These are phyloP conservation scores for Podaxis rugospora DNA, from an alignment of 768 basidiomycete species.

Conservation along the genomic window DNA sequence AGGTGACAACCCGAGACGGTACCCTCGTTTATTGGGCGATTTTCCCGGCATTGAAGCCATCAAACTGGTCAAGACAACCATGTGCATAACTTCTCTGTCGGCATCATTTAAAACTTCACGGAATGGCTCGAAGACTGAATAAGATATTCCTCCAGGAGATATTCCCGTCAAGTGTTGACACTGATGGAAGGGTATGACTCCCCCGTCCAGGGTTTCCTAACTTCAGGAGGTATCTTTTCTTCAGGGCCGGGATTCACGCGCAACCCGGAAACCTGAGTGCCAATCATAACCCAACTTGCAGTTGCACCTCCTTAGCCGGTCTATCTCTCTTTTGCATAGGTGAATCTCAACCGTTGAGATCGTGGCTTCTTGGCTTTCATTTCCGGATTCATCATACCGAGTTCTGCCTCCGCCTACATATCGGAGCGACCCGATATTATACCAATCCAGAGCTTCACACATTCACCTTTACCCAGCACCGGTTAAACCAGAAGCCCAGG, in stretches of 20 bases:
- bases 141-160: not conserved
- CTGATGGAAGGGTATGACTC: not conserved
- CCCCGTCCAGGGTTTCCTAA: not conserved
- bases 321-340: not conserved
- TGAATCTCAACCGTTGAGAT: not conserved
- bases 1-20: no score
- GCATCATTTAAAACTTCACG: not conserved
- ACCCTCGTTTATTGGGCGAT: no score
- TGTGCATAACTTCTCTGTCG: no score
- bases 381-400: not conserved
- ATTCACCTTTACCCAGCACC: no score
- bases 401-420: not conserved
- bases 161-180: not conserved
- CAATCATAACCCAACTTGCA: conserved; percentile 1
- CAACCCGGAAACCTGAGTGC: not conserved
- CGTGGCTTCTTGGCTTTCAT: not conserved
- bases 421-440: not conserved
- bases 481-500: no score
- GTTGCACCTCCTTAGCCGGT: not conserved
- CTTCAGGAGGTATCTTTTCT: not conserved
- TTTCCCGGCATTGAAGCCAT: no score
- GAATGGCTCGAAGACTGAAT: not conserved
- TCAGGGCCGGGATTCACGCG: not conserved
- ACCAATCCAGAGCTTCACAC: not conserved
- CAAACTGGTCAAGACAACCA: no score